phyloP scores from a whole-genome alignment of 2,329 filamentous ascomycete genomes.

The Sclerotinia borealis region DNA sequence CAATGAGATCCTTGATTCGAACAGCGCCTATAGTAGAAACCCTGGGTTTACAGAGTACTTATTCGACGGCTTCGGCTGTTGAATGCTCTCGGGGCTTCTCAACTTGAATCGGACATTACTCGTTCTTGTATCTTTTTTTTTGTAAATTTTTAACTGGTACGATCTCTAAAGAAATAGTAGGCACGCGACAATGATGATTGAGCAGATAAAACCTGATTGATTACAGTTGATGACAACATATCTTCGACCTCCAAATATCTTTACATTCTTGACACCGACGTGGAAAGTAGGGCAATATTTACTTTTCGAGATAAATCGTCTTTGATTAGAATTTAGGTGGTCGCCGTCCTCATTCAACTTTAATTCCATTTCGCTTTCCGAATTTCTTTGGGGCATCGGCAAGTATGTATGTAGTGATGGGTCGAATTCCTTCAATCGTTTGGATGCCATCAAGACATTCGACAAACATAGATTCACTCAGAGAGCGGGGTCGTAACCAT shows the following conservation, averaged over 20 bases:
- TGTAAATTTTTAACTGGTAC: too few relatives aligned
- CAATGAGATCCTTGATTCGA: background rate
- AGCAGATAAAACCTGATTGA: background rate
- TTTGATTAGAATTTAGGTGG: too few relatives aligned
- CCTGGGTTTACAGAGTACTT: background rate
- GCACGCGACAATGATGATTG: background rate
- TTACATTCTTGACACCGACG: too few relatives aligned
- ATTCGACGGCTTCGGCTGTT: background rate
- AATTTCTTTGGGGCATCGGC: background rate
- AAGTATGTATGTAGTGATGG: background rate
- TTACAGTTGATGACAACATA: background rate
- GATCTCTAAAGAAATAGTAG: background rate
- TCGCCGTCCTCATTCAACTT: background rate
- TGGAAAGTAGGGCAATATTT: too few relatives aligned
- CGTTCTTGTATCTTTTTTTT: background rate
- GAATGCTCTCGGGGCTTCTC: background rate
- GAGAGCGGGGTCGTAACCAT: accelerated
- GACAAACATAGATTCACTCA: background rate
- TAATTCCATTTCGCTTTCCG: background rate
- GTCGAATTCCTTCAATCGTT: too few relatives aligned
- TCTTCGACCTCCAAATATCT: background rate
- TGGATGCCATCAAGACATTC: background rate
- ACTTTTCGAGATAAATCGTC: too few relatives aligned
- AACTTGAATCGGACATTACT: background rate
- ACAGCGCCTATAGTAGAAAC: background rate